phyloP scores from a whole-genome alignment of 331 rosid species.

The Pyracantha coccinea region DNA sequence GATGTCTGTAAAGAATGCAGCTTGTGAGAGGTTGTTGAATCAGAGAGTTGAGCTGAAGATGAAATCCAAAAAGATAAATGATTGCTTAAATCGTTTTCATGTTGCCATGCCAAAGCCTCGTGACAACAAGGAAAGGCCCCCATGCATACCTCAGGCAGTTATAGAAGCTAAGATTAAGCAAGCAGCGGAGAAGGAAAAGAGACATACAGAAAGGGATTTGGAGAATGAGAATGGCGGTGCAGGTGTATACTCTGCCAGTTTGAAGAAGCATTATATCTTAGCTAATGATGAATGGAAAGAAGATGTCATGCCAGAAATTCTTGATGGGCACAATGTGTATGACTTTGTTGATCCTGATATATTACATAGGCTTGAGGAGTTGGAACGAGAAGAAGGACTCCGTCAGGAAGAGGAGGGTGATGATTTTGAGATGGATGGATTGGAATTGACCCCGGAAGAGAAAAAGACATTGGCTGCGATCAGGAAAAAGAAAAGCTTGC shows the following conservation, averaged over 20 bases:
- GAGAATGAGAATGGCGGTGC: constrained; percentile 91
- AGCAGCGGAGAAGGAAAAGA: constrained; percentile 54
- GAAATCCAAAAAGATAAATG: constrained; percentile 71
- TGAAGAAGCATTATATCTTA: constrained; percentile 61
- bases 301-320: constrained; percentile 70
- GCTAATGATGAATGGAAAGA: constrained; percentile 85
- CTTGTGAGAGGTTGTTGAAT: constrained; percentile 68
- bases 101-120: constrained; percentile 72
- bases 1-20: constrained; percentile 74
- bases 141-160: constrained; percentile 63
- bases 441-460: constrained; percentile 57
- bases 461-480: constrained; percentile 49
- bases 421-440: constrained; percentile 64
- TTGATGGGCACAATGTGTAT: constrained; percentile 83
- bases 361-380: constrained; percentile 60
- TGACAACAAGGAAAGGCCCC: constrained; percentile 69
- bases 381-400: constrained; percentile 68
- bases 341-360: constrained; percentile 81
- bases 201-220: constrained; percentile 63
- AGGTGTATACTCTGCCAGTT: constrained; percentile 73
- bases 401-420: constrained; percentile 28
- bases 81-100: constrained; percentile 70
- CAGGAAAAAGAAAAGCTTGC: constrained; percentile 58
- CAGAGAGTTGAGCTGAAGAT: constrained; percentile 84
- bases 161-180: constrained; percentile 57